Evolutionary conservation across 345 rosid genomes (phyloP), one percentile per base, ranked within the genome.

Genomic region (Citrus reticulata): DNA sequence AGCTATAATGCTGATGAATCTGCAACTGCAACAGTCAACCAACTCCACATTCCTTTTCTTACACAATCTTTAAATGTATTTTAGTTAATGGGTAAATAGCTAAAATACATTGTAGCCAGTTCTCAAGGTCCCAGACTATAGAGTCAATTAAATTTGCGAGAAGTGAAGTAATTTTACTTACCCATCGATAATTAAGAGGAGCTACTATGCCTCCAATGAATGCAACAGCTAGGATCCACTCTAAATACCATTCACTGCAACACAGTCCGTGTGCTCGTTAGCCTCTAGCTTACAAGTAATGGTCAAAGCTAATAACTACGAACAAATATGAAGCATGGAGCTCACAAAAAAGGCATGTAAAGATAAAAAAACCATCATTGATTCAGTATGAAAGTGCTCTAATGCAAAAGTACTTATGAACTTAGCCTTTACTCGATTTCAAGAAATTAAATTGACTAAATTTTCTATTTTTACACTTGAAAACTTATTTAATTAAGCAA

Each of bases 141-240:
- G 65, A n/a, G 34, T 58, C 9, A 55, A 55, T 42, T 20, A 37
- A 57, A 42, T 35, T 35, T 13, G 17, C 17, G 1, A 46, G 17
- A 57, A 4, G 34, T 9, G 7, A 22, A 20, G 8, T 51, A 27
- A 66, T 66, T 46, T 66, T 37, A 84, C 97, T 85, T 46, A 95
- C 97, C 98, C 97, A 93, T 90, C 97, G 85, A 83, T 95, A 93
- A 81, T 95, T 93, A 81, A 95, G 81, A 79, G 98, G 97, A 80
- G 97, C 94, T 34, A 84, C 83, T 63, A 95, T 81, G 76, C 97
- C 94, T 70, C 98, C 95, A 49, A 90, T 83, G 73, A 83, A 92
- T 64, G 98, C 89, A 83, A 95, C 87, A 20, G 95, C 97, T 42
- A 93, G 84, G 79, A 93, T 72, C 95, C 93, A 93, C 85, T 90